Conservation (phyloP, 768 basidiomycete species). For the Grammothele lineata region DNA sequence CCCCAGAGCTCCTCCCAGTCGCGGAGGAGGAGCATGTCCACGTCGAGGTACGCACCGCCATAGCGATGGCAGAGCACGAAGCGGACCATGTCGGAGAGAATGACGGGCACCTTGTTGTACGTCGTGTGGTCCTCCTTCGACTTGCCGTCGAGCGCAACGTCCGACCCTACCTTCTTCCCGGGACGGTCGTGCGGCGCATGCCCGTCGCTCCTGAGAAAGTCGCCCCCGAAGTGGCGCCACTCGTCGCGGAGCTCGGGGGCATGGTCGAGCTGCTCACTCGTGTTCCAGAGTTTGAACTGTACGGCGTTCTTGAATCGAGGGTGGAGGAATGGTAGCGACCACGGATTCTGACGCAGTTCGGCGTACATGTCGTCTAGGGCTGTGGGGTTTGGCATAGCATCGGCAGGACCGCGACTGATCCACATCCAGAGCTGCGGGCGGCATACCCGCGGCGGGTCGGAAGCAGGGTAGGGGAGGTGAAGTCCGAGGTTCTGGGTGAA, state of each 20-base stretch:
- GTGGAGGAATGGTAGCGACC: constrained; percentile 94
- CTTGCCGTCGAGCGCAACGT: constrained; percentile 16
- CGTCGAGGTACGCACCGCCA: constrained; percentile 95
- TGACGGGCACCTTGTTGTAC: constrained; percentile 89
- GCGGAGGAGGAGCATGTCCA: constrained; percentile 91
- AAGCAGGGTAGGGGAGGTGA: constrained; percentile 49
- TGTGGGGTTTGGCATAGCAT: constrained; percentile 91
- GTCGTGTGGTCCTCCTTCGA: constrained; percentile 26
- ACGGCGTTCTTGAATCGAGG: constrained; percentile 88
- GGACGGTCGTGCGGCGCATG: constrained; percentile 39
- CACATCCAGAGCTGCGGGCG: constrained; percentile 95
- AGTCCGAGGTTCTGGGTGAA: constrained; percentile 94
- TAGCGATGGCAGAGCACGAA: constrained; percentile 97
- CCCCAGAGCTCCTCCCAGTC: constrained; percentile 99
- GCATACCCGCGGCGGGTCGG: constrained; percentile 59
- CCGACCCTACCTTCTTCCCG: constrained; percentile 22
- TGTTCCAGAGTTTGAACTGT: constrained; percentile 97
- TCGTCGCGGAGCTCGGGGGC: constrained; percentile 84
- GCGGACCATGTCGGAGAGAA: constrained; percentile 93
- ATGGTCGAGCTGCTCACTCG: constrained; percentile 92
- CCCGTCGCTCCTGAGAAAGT: constrained; percentile 80
- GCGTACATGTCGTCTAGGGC: constrained; percentile 79
- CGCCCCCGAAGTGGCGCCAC: constrained; percentile 74
- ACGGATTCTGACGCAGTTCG: constrained; percentile 77
- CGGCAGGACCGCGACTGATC: constrained; percentile 98